Base-by-base conservation (phyloP, 225 moss, liverwort and hornwort genomes). In the Asterella californica region DNA sequence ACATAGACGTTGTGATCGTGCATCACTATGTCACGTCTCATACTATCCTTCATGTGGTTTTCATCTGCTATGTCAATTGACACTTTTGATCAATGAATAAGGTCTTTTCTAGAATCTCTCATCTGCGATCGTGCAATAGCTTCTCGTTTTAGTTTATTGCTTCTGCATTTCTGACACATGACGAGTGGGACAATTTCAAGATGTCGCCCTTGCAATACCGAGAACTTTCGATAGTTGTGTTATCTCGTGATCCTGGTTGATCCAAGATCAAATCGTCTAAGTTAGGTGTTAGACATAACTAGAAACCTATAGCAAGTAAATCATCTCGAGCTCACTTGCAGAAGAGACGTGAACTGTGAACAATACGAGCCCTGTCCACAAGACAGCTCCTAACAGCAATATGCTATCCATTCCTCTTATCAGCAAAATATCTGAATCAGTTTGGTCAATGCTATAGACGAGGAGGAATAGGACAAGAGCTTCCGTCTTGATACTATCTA, bases 281-380 rank as follows among this genome's bases (percentile, higher is more conserved):
- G 22, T 32, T 33, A 33, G 33, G 32, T 14, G 7, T 1, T 61
- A 0, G 6, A 4, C 27, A 25, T 5, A 27, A 61, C 5, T 18
- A 61, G 59, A 25, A 27, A 27, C 10, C n/a, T 5, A 27, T 2
- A n/a, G 24, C 61, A 61, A 27, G 27, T 11, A 61, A 21, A 27
- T 61, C 19, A 67, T 5, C 33, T 9, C 36, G 66, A 70, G 42
- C 38, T 70, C 69, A 70, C 69, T 38, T 38, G 69, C 42, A 37
- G 69, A 70, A 70, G 69, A 42, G 69, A 37, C 21, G 24, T 37
- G 69, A 45, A 70, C 37, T 37, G 69, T 19, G 9, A 38, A 70
- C 69, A 70, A 38, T 19, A 70, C 12, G 24, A 70, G 38, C 69
- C 32, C 69, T 18, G 69, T 70, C 69, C 69, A 70, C 38, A 70